These are phyloP conservation scores for Mucor circinelloides DNA, from an alignment of 371 early-diverging fungal genomes.

Conservation along the genomic window DNA sequence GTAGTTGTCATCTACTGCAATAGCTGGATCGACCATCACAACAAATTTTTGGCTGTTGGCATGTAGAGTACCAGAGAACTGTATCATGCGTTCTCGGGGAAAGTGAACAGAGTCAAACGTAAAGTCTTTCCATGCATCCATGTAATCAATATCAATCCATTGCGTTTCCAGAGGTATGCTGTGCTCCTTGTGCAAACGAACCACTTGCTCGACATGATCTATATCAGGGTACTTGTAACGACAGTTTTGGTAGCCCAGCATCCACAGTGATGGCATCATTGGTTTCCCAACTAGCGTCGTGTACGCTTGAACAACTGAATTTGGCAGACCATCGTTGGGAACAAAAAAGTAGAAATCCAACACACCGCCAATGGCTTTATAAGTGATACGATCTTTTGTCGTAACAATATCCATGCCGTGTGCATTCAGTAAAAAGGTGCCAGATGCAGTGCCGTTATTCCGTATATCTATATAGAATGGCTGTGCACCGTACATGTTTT, in stretches of 20 bases:
- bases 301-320: conserved; percentile 63
- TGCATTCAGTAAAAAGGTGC: conserved; percentile 57
- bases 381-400: conserved; percentile 53
- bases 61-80: not conserved
- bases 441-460: conserved; percentile 54
- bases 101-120: conserved; percentile 48
- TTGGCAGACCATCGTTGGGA: conserved; percentile 48
- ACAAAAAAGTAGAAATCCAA: conserved; percentile 65
- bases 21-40: conserved; percentile 61
- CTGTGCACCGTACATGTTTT: conserved; percentile 75
- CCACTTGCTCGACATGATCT: conserved; percentile 56
- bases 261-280: conserved; percentile 55
- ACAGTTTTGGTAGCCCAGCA: conserved; percentile 71
- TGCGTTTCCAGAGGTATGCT: conserved; percentile 28
- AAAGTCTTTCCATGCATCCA: conserved; percentile 40
- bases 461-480: conserved; percentile 72
- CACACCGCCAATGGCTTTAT: conserved; percentile 68
- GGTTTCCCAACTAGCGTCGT: conserved; percentile 71
- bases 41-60: conserved; percentile 13
- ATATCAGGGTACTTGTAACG: conserved; percentile 69
- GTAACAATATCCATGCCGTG: conserved; percentile 78
- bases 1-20: conserved; percentile 33
- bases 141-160: conserved; percentile 27
- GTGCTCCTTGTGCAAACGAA: conserved; percentile 45
- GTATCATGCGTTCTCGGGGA: conserved; percentile 33